Conservation (phyloP, 2,329 filamentous ascomycete species). For the Tolypocladium guangdongense region DNA sequence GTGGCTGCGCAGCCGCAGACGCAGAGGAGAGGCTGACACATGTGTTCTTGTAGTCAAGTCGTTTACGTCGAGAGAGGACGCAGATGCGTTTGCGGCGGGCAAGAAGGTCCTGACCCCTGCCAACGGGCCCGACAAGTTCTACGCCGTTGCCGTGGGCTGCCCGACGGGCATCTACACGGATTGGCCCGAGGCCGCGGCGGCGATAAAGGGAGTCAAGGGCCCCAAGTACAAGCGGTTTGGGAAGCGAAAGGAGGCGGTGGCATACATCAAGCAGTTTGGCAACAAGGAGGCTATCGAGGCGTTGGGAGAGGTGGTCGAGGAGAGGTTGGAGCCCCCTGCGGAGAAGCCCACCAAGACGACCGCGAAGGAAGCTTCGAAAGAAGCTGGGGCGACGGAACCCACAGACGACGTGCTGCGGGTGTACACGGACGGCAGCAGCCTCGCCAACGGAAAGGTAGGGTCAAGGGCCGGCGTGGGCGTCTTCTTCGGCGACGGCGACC, state of each 20-base stretch:
- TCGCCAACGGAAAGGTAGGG: conserved; percentile 44
- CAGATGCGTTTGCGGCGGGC: conserved; percentile 65
- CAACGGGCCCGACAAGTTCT: conserved; percentile 37
- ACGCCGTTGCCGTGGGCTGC: conserved; percentile 50
- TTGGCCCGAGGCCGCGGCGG: conserved; percentile 60
- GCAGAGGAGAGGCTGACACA: neutral
- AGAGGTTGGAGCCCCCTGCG: conserved; percentile 6
- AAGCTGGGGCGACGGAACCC: conserved; percentile 2
- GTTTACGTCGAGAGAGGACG: conserved; percentile 62
- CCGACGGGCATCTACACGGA: conserved; percentile 48
- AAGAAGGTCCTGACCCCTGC: conserved; percentile 28
- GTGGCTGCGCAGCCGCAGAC: neutral
- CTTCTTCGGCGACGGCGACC: conserved; percentile 47
- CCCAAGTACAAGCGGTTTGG: conserved; percentile 60
- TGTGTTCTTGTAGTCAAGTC: conserved; percentile 54
- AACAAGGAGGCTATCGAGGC: conserved; percentile 30
- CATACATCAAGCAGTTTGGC: conserved; percentile 52
- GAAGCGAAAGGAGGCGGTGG: conserved; percentile 61
- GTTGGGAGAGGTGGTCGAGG: conserved; percentile 20
- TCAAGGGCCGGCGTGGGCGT: conserved; percentile 52
- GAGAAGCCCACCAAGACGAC: conserved; percentile 12
- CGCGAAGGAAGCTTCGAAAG: conserved; percentile 16
- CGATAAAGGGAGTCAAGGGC: conserved; percentile 63
- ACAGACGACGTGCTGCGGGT: conserved; percentile 24
- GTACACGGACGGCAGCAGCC: conserved; percentile 54